Evolutionary conservation across 2,329 filamentous ascomycete species (phyloP), one percentile per base, ranked within the genome.

Genomic region (Cladorrhinum sp.): DNA sequence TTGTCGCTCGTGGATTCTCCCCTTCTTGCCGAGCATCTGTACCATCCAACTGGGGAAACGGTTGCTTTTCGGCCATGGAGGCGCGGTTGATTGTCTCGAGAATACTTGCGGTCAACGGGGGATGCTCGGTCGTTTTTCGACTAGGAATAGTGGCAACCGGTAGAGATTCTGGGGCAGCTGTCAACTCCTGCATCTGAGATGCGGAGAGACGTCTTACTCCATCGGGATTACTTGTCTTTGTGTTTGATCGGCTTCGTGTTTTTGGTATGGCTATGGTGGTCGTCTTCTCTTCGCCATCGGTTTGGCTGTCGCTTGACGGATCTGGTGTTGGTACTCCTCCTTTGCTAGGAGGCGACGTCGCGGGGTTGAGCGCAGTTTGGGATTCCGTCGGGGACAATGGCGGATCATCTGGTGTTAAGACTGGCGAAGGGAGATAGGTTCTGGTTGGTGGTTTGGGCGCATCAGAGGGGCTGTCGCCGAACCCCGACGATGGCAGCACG

Each of bases 131-230:
- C 57, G 61, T 74, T 70, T 67, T 60, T 75, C 72, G 64, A 73
- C 67, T 70, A 66, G 72, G 70, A 2, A 80, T 72, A 14, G 79
- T 71, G 1, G 81, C 80, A 0, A 87, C 72, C 12, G 85, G 85
- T 1, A 88, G 73, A 0, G 84, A 86, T 26, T 85, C 82, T 5
- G 83, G 83, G 1, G 81, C 78, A 26, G 78, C 80, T 14, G 82
- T 80, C 61, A 88, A 73, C 62, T 84, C 80, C 57, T 84, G 80
- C 69, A 87, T 85, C 67, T 86, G 82, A 39, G 77, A 80, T 7
- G 82, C 82, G 0, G 84, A 85, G 24, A 87, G 75, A 39, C 82
- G 80, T 58, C 82, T 78, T 52, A 85, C 73, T 53, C 74, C 78
- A 62, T 79, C 80, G 48, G 74, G 71, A 63, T 73, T 76, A 30